Percentiles rank a stretch among this genome's conserved stretches.
Evolutionary conservation across 164 flowering plant species (phyloP).

Genomic region (Tinospora cordifolia): DNA sequence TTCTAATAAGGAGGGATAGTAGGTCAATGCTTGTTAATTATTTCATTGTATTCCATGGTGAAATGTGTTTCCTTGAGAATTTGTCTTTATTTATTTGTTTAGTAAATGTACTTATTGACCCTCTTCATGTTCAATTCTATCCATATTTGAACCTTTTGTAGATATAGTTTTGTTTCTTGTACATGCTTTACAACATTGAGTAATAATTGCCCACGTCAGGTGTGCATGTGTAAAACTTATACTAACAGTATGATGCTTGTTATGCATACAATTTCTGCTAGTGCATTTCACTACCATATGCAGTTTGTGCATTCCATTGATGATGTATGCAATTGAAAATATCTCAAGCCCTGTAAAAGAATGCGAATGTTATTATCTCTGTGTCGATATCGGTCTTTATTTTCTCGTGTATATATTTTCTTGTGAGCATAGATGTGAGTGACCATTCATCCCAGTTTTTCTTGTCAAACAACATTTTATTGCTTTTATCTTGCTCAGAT

Average conservation of each 20-base stretch:
- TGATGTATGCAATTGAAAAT: not conserved
- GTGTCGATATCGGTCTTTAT: not conserved
- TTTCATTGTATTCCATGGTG: no score
- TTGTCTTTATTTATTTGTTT: no score
- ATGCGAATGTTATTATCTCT: not conserved
- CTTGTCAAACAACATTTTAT: not conserved
- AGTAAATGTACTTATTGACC: no score
- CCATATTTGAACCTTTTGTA: no score
- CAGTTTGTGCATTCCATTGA: not conserved
- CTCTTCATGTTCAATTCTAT: no score
- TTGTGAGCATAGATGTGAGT: not conserved
- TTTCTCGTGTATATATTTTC: not conserved
- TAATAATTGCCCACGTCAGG: not conserved
- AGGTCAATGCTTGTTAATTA: no score
- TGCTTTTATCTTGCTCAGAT: slow-evolving; percentile 39
- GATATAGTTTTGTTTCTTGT: no score
- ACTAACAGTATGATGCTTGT: not conserved
- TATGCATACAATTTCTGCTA: no score
- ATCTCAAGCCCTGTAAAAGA: not conserved
- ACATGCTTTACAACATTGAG: no score
- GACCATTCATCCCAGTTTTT: not conserved
- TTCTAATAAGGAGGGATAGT: no score
- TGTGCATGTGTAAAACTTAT: not conserved
- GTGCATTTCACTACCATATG: not conserved
- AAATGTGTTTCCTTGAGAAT: no score